Evolutionary conservation across 106 monocot species (phyloP), one percentile per base, ranked within the genome.

Genomic region (Chionographis japonica): DNA sequence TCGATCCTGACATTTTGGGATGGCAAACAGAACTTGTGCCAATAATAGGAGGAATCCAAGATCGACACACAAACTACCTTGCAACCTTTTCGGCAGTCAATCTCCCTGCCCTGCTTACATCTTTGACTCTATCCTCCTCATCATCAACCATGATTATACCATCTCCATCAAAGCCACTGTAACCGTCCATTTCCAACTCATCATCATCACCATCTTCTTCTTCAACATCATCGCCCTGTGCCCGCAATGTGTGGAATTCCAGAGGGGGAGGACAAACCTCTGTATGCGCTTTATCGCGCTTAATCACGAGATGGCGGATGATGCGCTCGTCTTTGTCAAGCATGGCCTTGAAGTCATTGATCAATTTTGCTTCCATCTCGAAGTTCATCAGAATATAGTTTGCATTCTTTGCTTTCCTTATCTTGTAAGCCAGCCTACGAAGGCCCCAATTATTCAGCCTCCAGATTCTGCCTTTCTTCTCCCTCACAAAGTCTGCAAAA

Each of bases 311-410:
- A 75, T 93, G 98, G 3, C 98, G 80, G 38, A 98, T 90, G 60
- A 98, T 81, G 35, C 90, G 75, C 61, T 90, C 87, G 7, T 98
- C 93, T 70, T 79, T 80, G 70, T 98, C 92, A 5, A 98, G 69
- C 85, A 93, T 70, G 60, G 49, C 77, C 71, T 98, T 93, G 70
- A 98, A 93, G 18, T 89, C 93, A 50, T 93, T 81, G 17, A 88
- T 90, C 27, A 62, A 81, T 62, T 77, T 77, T 17, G 98, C 77
- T 52, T 93, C 93, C 1, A 98, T 14, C 90, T 98, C 93, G 63
- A 93, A 98, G 75, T 98, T 98, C 98, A 98, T 98, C 35, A 98
- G 50, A 37, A 98, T 68, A 64, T 98, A 98, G 76, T 90, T 92
- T 11, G 98, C 98, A 18, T 83, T 84, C 10, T 62, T 87, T 27